Base-by-base conservation (phyloP, 2,329 filamentous ascomycete species). In the Colletotrichum horii region DNA sequence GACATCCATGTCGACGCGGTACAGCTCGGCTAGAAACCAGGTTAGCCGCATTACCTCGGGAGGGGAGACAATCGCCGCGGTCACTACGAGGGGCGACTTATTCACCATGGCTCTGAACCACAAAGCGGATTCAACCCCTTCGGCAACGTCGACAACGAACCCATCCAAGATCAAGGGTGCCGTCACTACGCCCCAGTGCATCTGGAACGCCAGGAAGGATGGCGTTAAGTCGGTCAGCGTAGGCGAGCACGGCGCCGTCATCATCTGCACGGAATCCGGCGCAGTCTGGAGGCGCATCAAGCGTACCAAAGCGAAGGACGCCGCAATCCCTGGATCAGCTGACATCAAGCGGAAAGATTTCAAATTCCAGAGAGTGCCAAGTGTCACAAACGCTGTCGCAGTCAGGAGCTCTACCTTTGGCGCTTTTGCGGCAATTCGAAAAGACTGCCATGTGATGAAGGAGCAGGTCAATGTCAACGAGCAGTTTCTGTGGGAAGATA, bases 281-380 rank as follows among this genome's bases (percentile, higher is more conserved):
- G 96, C 95, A 64, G 96, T 98, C 0, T 99, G 96, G 96, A 93
- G 93, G 79, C 93, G 96, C 74, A 93, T 97, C 67, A 95, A 95
- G 81, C 91, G 97, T 76, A 89, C 91, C 30, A 98, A 96, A 78
- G 93, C 94, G 66, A 97, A 98, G 80, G 92, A 94, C 78, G 88
- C 91, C 24, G 86, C 87, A 2, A 84, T 84, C 24, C 68, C 86
- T 15, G 87, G 86, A 5, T 83, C 84, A 3, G 84, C 86, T 2
- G 92, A 93, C 26, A 88, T 89, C 38, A 94, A 92, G 79, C 90
- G 91, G 15, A 98, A 97, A 79, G 96, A 98, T 81, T 98, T 97
- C 87, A 99, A 99, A 82, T 99, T 98, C 79, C 93, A 96, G 80
- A 93, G 97, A 73, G 92, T 99, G 11, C 94, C 97, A 1, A 96